Evolutionary conservation across 768 basidiomycete genomes (phyloP), one percentile per base, ranked within the genome.

Genomic region (Phaffia australis): DNA sequence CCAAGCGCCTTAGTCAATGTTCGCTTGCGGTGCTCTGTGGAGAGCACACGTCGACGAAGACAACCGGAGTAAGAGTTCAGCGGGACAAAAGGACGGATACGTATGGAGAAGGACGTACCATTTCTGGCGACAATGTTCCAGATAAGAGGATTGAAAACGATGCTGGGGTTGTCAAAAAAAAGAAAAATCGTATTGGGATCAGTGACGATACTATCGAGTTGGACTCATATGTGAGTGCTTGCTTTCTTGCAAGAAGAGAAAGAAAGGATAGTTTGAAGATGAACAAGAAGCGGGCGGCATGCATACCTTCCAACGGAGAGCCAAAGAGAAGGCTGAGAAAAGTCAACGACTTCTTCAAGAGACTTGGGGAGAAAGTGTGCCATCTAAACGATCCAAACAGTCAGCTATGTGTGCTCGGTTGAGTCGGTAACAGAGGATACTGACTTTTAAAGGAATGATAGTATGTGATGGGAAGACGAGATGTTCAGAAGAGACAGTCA

Each of bases 121-220:
- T 93, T 90, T 64, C 85, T 85, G 29, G 94, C 94, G 32, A 93
- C 84, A 69, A 91, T 84, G 76, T 99, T 99, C 94, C 94, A 99
- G 66, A 87, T 91, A 0, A 85, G 84, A 0, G 94, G 94, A 72
- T 97, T 97, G 80, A 97, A 97, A 1, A 83, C 73, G 58, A 94
- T 88, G 66, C 86, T 76, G 4, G 8, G 29, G 25, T 48, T 21
- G 14, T 60, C 21, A n/a, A 23, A 32, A 29, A 11, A 27, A 21
- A n/a, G 15, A 32, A 29, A 11, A 27, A 21, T 50, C 15, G 52
- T 2, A 9, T 23, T 18, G n/a, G 35, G 21, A 58, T 8, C 16
- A 49, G 35, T 42, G 35, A 11, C 35, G 11, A 42, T 42, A 11
- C 4, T 42, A 11, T 5, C 4, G 6, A 42, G 35, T 42, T 11